Evolutionary conservation across 1,284 basidiomycete genomes (phyloP).

Genomic region (Ustilago vetiveriae): DNA sequence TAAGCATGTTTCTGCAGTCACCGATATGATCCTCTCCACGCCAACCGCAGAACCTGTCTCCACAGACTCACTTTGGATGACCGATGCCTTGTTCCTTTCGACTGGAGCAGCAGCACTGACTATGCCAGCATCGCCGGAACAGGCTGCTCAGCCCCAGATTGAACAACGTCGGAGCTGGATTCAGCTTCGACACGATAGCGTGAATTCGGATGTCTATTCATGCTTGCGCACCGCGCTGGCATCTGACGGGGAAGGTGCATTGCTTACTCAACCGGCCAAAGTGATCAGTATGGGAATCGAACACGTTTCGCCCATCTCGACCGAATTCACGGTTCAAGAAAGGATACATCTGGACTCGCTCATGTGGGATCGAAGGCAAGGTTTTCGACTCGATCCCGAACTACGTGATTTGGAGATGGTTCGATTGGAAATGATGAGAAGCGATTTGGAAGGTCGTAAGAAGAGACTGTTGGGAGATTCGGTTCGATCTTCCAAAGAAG

Average conservation of each 20-base stretch:
- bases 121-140: slow-evolving; percentile 15
- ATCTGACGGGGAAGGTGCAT: slow-evolving; percentile 39
- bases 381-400: slow-evolving; percentile 39
- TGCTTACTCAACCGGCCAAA: slow-evolving; percentile 28
- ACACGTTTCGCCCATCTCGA: slow-evolving; percentile 12
- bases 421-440: slow-evolving; percentile 13
- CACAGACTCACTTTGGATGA: slow-evolving; percentile 4
- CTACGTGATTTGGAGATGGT: slow-evolving; percentile 26
- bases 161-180: slow-evolving; percentile 26
- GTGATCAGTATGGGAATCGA: slow-evolving; percentile 38
- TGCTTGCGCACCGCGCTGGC: slow-evolving; percentile 41
- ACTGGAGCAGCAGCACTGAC: slow-evolving; percentile 28
- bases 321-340: slow-evolving; percentile 31
- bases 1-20: slow-evolving; percentile 19
- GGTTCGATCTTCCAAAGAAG: slow-evolving; percentile 10
- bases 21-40: slow-evolving; percentile 14
- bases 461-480: slow-evolving; percentile 26
- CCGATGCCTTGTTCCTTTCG: slow-evolving; percentile 22
- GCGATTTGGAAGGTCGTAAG: slow-evolving; percentile 30
- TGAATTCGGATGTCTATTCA: slow-evolving; percentile 39
- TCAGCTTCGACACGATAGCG: slow-evolving; percentile 35
- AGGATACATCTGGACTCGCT: slow-evolving; percentile 44
- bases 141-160: too few species aligned
- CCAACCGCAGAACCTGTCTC: slow-evolving; percentile 1
- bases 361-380: slow-evolving; percentile 43